Evolutionary conservation across 441 rosid species (phyloP).

Genomic region (Geranium incanum): DNA sequence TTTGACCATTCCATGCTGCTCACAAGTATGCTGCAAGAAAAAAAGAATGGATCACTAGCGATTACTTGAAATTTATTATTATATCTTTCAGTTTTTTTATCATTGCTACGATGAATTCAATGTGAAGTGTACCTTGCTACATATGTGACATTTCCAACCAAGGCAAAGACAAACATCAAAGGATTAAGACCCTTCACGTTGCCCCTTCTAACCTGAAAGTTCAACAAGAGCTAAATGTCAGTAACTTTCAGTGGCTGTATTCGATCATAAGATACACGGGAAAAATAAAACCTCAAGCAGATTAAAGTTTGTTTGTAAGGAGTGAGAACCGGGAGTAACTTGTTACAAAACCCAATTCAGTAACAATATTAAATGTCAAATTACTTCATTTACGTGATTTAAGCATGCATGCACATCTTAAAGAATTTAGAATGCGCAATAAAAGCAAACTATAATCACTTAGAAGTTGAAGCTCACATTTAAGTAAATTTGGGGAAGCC

Average conservation of each 20-base stretch:
- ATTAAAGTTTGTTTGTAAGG: background rate
- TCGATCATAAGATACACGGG: background rate
- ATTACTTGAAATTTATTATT: too few species aligned
- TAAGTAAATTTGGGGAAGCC: slow-evolving; percentile 79
- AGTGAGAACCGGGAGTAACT: background rate
- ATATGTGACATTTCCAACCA: slow-evolving; percentile 70
- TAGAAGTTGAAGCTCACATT: slow-evolving; percentile 40
- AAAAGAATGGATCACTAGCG: background rate
- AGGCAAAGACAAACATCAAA: slow-evolving; percentile 71
- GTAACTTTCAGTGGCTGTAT: background rate
- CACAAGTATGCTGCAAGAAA: slow-evolving; percentile 50
- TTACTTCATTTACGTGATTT: background rate
- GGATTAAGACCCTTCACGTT: slow-evolving; percentile 79
- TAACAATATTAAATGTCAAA: background rate
- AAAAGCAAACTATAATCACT: background rate
- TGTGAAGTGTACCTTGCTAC: slow-evolving; percentile 55
- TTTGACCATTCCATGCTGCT: slow-evolving; percentile 55
- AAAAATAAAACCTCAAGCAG: background rate
- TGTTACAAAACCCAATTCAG: background rate
- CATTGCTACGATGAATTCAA: too few species aligned
- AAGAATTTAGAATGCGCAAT: background rate
- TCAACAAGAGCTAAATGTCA: slow-evolving; percentile 11
- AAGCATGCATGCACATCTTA: background rate
- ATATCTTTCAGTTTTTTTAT: too few species aligned
- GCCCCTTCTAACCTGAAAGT: slow-evolving; percentile 65